Conservation (phyloP, 179 eudicot species). For the Vitellaria paradoxa region DNA sequence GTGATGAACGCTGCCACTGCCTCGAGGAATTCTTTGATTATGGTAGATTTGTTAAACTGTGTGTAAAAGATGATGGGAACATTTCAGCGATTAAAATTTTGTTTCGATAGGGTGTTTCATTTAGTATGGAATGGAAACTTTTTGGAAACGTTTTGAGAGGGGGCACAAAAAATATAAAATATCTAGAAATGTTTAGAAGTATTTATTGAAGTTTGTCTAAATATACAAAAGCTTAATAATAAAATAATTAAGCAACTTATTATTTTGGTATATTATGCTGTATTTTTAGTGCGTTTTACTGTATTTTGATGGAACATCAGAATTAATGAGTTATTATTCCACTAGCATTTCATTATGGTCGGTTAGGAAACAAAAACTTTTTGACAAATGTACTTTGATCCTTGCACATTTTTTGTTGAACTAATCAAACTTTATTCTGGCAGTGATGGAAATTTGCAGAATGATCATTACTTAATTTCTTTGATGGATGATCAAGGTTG, state of each 20-base stretch:
- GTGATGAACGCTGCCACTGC: not conserved
- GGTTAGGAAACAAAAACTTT: no score
- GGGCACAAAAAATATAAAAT: no score
- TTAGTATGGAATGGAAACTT: no score
- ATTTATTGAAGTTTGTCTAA: no score
- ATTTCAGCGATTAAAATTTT: not conserved
- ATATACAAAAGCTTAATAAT: no score
- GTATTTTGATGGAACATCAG: not conserved
- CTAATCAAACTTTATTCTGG: conserved; percentile 26
- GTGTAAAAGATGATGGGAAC: not conserved
- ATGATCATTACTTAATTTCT: conserved; percentile 67
- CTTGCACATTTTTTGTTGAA: not conserved
- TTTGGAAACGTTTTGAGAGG: no score
- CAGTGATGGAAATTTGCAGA: conserved; percentile 86
- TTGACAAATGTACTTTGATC: no score
- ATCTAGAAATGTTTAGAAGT: not conserved
- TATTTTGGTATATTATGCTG: no score
- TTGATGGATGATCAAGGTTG: conserved; percentile 90
- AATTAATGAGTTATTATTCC: no score
- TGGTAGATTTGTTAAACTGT: conserved; percentile 1
- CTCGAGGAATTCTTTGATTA: not conserved
- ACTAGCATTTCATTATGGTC: no score
- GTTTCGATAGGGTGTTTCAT: not conserved
- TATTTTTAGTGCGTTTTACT: not conserved
- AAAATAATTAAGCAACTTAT: no score